Evolutionary conservation across 2,329 filamentous ascomycete species (phyloP), one percentile per base, ranked within the genome.

Genomic region (Cercospora canescens): DNA sequence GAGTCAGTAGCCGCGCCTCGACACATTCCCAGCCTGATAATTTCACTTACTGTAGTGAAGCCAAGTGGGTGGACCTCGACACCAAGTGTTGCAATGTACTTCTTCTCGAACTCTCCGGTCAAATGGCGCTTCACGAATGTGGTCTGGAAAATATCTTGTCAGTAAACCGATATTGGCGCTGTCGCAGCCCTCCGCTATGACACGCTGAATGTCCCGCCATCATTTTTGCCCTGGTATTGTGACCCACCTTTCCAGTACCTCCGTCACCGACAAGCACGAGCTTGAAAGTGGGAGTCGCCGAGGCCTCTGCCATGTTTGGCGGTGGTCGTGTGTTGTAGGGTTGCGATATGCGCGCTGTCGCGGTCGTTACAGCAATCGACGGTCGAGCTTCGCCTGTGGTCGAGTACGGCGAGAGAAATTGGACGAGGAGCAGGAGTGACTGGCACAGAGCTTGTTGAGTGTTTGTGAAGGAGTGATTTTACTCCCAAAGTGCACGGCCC

Each of bases 91-190:
- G 95, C 95, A 83, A 99, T 98, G 86, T 99, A 99, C 87, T 98
- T 99, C 91, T 99, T 99, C 87, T 99, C 95, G 81, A 99, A 99
- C 83, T 99, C 95, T 82, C 95, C 95, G 80, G 95, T 99, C 89
- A 98, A 89, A 86, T 99, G 95, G 80, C 95, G 95, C 91, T 99
- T 99, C 88, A 99, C 95, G 84, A 99, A 99, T 81, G 95, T 99
- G 81, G 95, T 99, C 95, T 99, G 79, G 18, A 63, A 24, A 59
- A 30, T 62, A 14, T 62, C 6, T 56, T 12, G 60, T 62, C 50
- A 62, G 60, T 54, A 52, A 39, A 35, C 65, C 62, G 66, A 68
- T 69, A 69, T 14, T 52, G 45, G 8, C 14, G 66, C 54, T 69
- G 54, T 61, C 62, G 62, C 21, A 14, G 39, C 48, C 65, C 24